A percentile compares a stretch with the other conserved stretches of the same genome.
phyloP scores from a whole-genome alignment of 2,329 filamentous ascomycete genomes.

The Botrytis medusae region DNA sequence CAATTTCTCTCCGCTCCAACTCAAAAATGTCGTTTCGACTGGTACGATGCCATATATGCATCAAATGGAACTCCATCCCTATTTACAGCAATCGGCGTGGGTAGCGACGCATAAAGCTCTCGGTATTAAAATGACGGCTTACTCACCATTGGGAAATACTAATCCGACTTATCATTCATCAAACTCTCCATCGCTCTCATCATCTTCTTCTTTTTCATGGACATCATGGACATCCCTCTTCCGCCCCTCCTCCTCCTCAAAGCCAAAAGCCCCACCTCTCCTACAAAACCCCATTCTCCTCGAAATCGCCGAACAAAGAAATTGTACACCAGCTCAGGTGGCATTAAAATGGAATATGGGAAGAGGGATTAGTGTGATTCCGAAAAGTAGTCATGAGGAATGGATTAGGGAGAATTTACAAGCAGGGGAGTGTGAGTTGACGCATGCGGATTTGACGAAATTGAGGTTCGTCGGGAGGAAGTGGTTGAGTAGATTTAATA shows the following conservation, averaged over 20 bases:
- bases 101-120: conserved; percentile 32
- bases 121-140: conserved; percentile 41
- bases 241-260: not conserved
- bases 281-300: conserved; percentile 4
- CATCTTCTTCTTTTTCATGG: not conserved
- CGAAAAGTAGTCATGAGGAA: conserved; percentile 48
- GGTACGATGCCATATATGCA: conserved; percentile 65
- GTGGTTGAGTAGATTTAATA: conserved; percentile 35
- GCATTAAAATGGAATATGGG: conserved; percentile 51
- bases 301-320: not conserved
- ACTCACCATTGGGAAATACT: conserved; percentile 44
- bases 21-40: conserved; percentile 22
- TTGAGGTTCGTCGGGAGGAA: conserved; percentile 38
- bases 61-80: conserved; percentile 78
- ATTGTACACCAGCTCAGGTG: conserved; percentile 44
- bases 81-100: conserved; percentile 59
- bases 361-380: conserved; percentile 50
- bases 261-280: not conserved
- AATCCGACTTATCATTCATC: conserved; percentile 43
- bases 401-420: conserved; percentile 48
- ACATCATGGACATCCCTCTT: not conserved
- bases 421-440: conserved; percentile 49
- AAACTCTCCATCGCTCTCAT: not conserved
- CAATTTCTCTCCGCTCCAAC: conserved; percentile 65
- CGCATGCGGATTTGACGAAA: conserved; percentile 42